Evolutionary conservation across 345 rosid genomes (phyloP), one percentile per base, ranked within the genome.

Genomic region (Lagerstroemia speciosa): DNA sequence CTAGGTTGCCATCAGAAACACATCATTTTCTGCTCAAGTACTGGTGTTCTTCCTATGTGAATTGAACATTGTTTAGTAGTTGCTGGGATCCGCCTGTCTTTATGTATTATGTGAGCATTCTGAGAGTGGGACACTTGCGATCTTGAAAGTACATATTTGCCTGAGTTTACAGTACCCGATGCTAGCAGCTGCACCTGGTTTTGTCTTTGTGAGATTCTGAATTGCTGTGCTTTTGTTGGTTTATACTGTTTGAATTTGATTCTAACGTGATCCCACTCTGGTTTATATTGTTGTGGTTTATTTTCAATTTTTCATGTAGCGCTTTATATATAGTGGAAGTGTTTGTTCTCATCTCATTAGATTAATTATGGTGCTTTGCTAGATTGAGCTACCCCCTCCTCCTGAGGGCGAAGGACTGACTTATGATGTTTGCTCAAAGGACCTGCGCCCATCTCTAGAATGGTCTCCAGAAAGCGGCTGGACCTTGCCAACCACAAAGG

Each of bases 401-500:
- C 94, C 91, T 10, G 26, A 15, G 50, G 94, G 94, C 41, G 87
- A 88, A 81, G 91, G 91, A 30, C 20, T 2, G 2, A 74, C 72
- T 11, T 84, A 81, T 73, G 82, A 78, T 38, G 91, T 67, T 73
- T 72, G 6, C 1, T 64, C 71, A 63, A 66, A 77, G 67, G 87
- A 86, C 68, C 62, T 86, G 31, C 86, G 93, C 26, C 93, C 93
- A 70, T 78, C 88, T 62, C 67, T 88, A 78, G 79, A 83, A 57
- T 88, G 93, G 93, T 84, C 86, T 53, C 66, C 62, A 2, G 76
- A 69, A 46, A 67, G 64, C 73, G 90, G 93, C 29, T 86, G 90
- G 93, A 76, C 36, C 5, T 57, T 81, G 33, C 90, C 81, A 65
- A 32, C 12, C 67, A 53, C 78, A 64, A 68, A 24, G 77, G 74